A percentile compares a stretch with the other conserved stretches of the same genome.
Evolutionary conservation across 192 early-diverging fungal species (phyloP).

Genomic region (Coemansia sp.): DNA sequence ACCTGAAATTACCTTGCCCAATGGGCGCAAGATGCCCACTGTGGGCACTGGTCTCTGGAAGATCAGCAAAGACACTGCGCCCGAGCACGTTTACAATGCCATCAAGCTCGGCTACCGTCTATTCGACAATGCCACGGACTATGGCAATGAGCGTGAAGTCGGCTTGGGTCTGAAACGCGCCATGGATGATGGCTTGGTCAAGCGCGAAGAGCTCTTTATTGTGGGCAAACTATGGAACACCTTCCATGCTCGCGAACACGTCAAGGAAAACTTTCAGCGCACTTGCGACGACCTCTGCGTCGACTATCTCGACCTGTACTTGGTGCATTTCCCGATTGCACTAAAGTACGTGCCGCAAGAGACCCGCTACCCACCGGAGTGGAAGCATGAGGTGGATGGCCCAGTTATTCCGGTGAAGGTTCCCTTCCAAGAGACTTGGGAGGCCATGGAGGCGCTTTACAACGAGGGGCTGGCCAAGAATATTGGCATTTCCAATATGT

Average conservation of each 20-base stretch:
- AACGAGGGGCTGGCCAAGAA: slow-evolving; percentile 50
- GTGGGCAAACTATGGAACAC: slow-evolving; percentile 77
- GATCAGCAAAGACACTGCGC: slow-evolving; percentile 49
- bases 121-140: slow-evolving; percentile 62
- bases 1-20: slow-evolving; percentile 49
- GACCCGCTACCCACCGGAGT: slow-evolving; percentile 21
- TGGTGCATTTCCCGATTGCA: slow-evolving; percentile 69
- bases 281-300: slow-evolving; percentile 63
- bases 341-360: slow-evolving; percentile 53
- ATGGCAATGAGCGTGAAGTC: slow-evolving; percentile 76
- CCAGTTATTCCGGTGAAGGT: slow-evolving; percentile 22
- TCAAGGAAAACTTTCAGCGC: slow-evolving; percentile 57
- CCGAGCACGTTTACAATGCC: slow-evolving; percentile 61
- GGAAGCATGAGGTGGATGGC: slow-evolving; percentile 12
- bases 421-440: slow-evolving; percentile 56
- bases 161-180: slow-evolving; percentile 65
- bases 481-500: slow-evolving; percentile 74
- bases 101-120: slow-evolving; percentile 68
- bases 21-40: slow-evolving; percentile 60
- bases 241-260: slow-evolving; percentile 60
- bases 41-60: slow-evolving; percentile 66
- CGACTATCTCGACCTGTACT: slow-evolving; percentile 79
- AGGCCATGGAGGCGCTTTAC: slow-evolving; percentile 55
- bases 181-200: slow-evolving; percentile 53
- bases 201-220: slow-evolving; percentile 63